Evolutionary conservation across 202 grass and related monocot species (phyloP).

Genomic region (Bolboschoenoplectus hybrid): DNA sequence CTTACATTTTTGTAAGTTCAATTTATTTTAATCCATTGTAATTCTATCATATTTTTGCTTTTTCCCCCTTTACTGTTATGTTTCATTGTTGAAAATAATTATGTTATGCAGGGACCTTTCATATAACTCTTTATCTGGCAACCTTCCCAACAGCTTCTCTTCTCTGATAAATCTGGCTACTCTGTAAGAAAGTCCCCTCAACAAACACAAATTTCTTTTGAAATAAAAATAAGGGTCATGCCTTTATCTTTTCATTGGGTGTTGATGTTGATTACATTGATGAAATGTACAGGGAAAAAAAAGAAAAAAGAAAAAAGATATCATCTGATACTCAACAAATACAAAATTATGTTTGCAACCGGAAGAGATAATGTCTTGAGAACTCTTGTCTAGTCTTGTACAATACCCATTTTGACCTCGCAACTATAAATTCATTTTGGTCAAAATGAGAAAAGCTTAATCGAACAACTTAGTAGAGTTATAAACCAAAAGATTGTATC

Average conservation of each 20-base stretch:
- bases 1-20: conserved; percentile 75
- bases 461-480: background rate
- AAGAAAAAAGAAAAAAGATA: too few species aligned
- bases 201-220: background rate
- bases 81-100: conserved; percentile 30
- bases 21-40: conserved; percentile 28
- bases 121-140: conserved; percentile 63
- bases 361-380: background rate
- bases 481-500: background rate
- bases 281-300: too few species aligned
- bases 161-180: conserved; percentile 65
- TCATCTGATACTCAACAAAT: background rate
- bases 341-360: conserved; percentile 3
- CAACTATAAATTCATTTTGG: conserved; percentile 24
- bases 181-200: conserved; percentile 58
- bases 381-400: background rate
- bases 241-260: too few species aligned
- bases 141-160: conserved; percentile 79
- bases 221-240: too few species aligned
- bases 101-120: conserved; percentile 68
- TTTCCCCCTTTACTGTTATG: conserved; percentile 19
- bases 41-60: conserved; percentile 12
- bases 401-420: background rate
- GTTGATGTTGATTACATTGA: too few species aligned
- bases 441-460: conserved; percentile 24